Conservation (phyloP, 192 early-diverging fungal genomes). For the Phycomyces nitens region DNA sequence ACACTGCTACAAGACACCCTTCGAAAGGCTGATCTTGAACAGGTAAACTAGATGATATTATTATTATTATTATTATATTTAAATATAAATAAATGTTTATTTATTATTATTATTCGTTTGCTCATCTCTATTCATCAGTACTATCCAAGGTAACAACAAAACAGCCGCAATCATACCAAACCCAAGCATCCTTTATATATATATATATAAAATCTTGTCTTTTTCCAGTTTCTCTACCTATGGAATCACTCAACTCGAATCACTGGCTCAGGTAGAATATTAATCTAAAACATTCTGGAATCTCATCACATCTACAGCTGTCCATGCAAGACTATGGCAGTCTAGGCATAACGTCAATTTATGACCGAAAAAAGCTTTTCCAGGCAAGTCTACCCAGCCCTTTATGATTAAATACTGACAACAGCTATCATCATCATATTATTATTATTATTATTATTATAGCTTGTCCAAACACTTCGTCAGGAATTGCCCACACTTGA, state of each 20-base stretch:
- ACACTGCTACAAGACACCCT: constrained; percentile 62
- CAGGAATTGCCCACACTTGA: constrained; percentile 36
- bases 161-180: neutral
- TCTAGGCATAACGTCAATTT: constrained; percentile 55
- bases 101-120: neutral
- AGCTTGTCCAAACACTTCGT: constrained; percentile 37
- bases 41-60: constrained; percentile 31
- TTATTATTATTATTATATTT: neutral
- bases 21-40: constrained; percentile 58
- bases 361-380: constrained; percentile 56
- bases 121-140: constrained; percentile 2
- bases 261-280: constrained; percentile 50
- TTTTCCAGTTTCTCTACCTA: constrained; percentile 51
- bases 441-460: neutral
- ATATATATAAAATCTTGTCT: too few relatives aligned
- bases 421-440: too few relatives aligned
- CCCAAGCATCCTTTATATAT: neutral
- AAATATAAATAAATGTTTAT: neutral
- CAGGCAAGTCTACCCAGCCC: constrained; percentile 24
- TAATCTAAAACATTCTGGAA: neutral
- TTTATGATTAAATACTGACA: neutral
- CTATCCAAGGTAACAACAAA: constrained; percentile 12
- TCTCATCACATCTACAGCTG: constrained; percentile 37
- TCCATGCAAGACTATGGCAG: constrained; percentile 75
- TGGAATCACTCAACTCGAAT: constrained; percentile 58